Evolutionary conservation across 768 basidiomycete species (phyloP).

Genomic region (Tulasnella sp.): DNA sequence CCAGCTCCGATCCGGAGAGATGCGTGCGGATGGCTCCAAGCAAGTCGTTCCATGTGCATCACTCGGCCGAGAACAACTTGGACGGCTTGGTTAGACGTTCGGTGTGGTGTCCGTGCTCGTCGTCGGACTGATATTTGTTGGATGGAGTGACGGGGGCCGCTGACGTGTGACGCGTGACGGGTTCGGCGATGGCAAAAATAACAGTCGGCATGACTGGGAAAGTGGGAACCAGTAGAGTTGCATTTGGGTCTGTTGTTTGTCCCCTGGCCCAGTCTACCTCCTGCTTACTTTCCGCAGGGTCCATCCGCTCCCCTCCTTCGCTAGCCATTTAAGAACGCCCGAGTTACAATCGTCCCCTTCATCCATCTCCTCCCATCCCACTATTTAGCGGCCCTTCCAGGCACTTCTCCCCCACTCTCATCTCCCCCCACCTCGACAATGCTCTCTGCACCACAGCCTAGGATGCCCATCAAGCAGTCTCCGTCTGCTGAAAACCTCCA

Average conservation of each 20-base stretch:
- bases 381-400: neutral
- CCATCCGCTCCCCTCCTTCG: neutral
- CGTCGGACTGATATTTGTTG: too few species aligned
- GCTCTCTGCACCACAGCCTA: slow-evolving; percentile 3
- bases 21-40: too few species aligned
- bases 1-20: too few species aligned
- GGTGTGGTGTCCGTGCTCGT: too few species aligned
- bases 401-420: neutral
- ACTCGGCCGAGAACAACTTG: too few species aligned
- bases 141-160: too few species aligned
- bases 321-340: neutral
- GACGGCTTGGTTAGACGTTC: too few species aligned
- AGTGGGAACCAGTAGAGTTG: too few species aligned
- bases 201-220: too few species aligned
- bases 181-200: too few species aligned
- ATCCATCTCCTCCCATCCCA: neutral
- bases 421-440: neutral
- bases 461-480: neutral
- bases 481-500: neutral
- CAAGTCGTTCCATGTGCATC: too few species aligned
- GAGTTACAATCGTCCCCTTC: neutral
- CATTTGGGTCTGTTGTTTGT: neutral
- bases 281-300: neutral
- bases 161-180: too few species aligned
- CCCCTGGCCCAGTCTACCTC: neutral